Base-by-base conservation (phyloP, 768 basidiomycete genomes). In the Heimioporus sp. region DNA sequence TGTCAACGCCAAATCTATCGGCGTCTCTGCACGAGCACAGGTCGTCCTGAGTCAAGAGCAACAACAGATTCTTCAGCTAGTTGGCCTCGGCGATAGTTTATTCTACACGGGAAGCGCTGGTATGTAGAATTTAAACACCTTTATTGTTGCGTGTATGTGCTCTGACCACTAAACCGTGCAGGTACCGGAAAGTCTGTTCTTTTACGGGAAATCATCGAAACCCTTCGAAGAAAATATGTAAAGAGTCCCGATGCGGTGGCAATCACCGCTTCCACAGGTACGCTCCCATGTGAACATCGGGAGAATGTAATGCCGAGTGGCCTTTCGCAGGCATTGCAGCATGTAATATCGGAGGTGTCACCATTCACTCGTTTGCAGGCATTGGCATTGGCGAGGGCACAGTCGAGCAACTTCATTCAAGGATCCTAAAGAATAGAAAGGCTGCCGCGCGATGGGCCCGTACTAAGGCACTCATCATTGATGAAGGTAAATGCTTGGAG, bases 41-140 rank as follows among this genome's bases (percentile, higher is more conserved):
- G 69, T 93, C 17, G 79, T 81, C 56, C 75, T 98, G 52, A 96
- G 93, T 68, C 71, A 79, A 53, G 95, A 98, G 64, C 97, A 99
- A 70, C 84, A 75, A 46, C 80, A 87, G 53, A 90, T 99, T 43
- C 73, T 97, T 54, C 78, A 80, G 52, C 75, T 97, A 34, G 94
- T 94, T 1, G 73, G 85, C 32, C 74, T 81, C 12, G 84, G 82
- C 3, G 68, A 83, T 42, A 96, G 85, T 61, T 63, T 98, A 30
- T 99, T 99, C 64, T 99, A 98, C 68, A 99, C 96, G 2, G 97
- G 97, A 24, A 92, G 90, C 74, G 97, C 97, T 53, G 96, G 95
- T 97, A 56, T 57, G 85, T 70, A 43, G 43, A 39, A 32, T n/a
- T 24, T 21, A 10, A 35, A 36, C 38, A 16, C 43, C 40, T 50